These are phyloP conservation scores for Solanum virginianum DNA, from an alignment of 257 asterid species.

Conservation along the genomic window DNA sequence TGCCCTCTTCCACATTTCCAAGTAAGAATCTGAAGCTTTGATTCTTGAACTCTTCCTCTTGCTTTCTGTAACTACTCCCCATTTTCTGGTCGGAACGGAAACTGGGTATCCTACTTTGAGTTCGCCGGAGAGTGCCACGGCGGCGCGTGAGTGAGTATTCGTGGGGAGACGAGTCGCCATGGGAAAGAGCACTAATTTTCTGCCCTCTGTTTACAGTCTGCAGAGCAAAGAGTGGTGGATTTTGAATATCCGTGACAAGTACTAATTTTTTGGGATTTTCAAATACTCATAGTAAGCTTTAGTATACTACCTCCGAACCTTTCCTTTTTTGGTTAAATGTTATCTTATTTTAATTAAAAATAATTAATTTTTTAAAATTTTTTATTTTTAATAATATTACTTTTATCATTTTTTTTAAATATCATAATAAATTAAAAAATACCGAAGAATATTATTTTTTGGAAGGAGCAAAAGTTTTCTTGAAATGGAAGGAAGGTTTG, in stretches of 20 bases:
- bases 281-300: neutral
- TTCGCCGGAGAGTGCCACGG: slow-evolving; percentile 38
- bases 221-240: neutral
- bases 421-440: too few relatives aligned
- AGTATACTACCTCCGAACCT: too few relatives aligned
- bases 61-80: neutral
- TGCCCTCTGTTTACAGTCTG: neutral
- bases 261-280: neutral
- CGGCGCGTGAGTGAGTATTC: slow-evolving; percentile 8
- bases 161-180: slow-evolving; percentile 50
- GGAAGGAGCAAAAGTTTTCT: slow-evolving; percentile 6
- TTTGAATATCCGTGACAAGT: slow-evolving; percentile 4
- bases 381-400: too few relatives aligned
- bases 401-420: too few relatives aligned
- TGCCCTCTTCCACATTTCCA: slow-evolving; percentile 93
- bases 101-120: slow-evolving; percentile 12
- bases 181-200: neutral
- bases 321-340: too few relatives aligned
- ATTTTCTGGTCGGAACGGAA: slow-evolving; percentile 3
- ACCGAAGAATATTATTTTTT: too few relatives aligned
- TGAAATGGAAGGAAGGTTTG: slow-evolving; percentile 47
- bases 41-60: slow-evolving; percentile 17
- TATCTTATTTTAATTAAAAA: too few relatives aligned
- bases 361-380: too few relatives aligned
- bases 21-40: slow-evolving; percentile 46